Conservation (phyloP, 495 filamentous ascomycete genomes). For the Hypomontagnella monticulosa region DNA sequence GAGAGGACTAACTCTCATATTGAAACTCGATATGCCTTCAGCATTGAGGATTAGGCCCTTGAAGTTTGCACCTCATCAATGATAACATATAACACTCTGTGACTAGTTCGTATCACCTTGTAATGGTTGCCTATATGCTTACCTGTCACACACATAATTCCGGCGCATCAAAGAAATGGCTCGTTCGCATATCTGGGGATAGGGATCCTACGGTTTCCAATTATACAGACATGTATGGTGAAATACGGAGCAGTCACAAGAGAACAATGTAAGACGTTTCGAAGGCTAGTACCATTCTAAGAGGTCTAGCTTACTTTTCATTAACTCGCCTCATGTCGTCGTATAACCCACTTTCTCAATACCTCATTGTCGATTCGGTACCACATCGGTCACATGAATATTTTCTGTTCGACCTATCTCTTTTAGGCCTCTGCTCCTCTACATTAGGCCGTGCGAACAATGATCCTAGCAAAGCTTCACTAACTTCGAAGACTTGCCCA, state of each 20-base stretch:
- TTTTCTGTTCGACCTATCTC: constrained; percentile 19
- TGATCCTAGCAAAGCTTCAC: constrained; percentile 22
- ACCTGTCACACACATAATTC: too few species aligned
- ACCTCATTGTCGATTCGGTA: constrained; percentile 13
- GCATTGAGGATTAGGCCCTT: too few species aligned
- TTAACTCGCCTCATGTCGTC: constrained; percentile 32
- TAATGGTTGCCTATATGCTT: too few species aligned
- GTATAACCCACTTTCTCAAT: constrained; percentile 16
- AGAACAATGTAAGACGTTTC: constrained; percentile 1
- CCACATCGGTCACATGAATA: constrained; percentile 12
- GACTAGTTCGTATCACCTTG: too few species aligned
- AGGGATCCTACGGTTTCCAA: too few species aligned
- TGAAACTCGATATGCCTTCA: too few species aligned
- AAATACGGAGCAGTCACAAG: neutral
- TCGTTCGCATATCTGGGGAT: too few species aligned
- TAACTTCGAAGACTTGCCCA: constrained; percentile 24
- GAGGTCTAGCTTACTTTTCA: constrained; percentile 29
- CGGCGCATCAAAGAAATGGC: too few species aligned
- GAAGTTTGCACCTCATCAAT: too few species aligned
- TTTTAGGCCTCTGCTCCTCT: constrained; percentile 7
- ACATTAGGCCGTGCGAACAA: constrained; percentile 9
- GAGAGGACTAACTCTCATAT: too few species aligned
- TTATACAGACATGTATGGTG: too few species aligned
- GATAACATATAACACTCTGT: too few species aligned
- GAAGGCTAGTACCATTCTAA: constrained; percentile 14